These are phyloP conservation scores for Podila clonocystis DNA, from an alignment of 192 early-diverging fungal species.

Conservation along the genomic window DNA sequence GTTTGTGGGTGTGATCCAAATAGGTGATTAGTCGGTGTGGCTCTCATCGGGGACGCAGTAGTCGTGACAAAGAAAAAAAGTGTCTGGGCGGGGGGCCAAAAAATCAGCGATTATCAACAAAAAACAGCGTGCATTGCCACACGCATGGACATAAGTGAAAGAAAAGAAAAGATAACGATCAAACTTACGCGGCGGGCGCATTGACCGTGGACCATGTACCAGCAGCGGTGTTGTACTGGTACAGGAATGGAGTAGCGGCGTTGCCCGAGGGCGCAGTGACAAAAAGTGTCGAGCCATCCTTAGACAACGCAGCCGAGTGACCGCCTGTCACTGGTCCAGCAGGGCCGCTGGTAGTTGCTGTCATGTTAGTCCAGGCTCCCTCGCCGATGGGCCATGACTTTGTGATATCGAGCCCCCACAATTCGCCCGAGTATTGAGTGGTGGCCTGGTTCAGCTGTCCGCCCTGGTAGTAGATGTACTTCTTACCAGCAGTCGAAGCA, in stretches of 20 bases:
- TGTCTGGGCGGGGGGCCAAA: background rate
- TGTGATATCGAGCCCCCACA: constrained; percentile 21
- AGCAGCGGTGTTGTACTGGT: constrained; percentile 13
- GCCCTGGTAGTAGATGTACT: constrained; percentile 28
- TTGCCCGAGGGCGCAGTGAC: constrained; percentile 28
- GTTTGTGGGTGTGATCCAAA: background rate
- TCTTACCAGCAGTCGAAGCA: constrained; percentile 14
- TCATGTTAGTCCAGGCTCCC: constrained; percentile 22
- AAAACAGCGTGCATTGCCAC: background rate
- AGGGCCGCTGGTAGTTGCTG: background rate
- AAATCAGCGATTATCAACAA: background rate
- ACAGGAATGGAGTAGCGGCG: constrained; percentile 10
- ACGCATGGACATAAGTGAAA: background rate
- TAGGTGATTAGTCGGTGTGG: background rate
- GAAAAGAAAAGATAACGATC: background rate
- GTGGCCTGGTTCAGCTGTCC: constrained; percentile 13
- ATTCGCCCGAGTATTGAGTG: background rate
- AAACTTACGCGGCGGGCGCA: constrained; percentile 39
- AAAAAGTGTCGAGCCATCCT: constrained; percentile 16
- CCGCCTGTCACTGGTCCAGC: background rate
- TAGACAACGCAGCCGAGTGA: constrained; percentile 25
- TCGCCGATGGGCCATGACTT: constrained; percentile 15
- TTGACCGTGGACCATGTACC: constrained; percentile 17
- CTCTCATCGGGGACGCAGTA: background rate
- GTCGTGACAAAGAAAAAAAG: no score